Evolutionary conservation across 1,284 basidiomycete genomes (phyloP).

Genomic region (Heterobasidion annosum): DNA sequence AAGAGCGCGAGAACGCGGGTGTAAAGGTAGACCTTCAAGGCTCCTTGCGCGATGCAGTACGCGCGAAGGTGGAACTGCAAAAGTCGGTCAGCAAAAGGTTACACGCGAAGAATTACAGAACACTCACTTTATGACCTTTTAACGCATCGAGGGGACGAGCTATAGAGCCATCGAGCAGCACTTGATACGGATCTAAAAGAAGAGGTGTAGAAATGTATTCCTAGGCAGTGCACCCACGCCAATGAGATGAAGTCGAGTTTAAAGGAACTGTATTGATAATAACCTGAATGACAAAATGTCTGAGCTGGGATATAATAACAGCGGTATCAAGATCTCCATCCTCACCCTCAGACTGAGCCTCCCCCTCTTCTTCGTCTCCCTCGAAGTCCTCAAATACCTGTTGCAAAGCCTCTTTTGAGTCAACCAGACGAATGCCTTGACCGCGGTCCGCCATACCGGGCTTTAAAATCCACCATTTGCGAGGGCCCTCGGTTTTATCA

Average conservation of each 20-base stretch:
- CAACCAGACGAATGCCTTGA: slow-evolving; percentile 91
- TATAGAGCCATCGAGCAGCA: slow-evolving; percentile 18
- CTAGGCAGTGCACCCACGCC: slow-evolving; percentile 28
- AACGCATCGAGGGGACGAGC: slow-evolving; percentile 19
- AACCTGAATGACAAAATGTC: slow-evolving; percentile 97
- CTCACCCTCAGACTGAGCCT: slow-evolving; percentile 21
- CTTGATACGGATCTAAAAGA: slow-evolving; percentile 62
- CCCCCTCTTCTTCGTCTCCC: slow-evolving; percentile 35
- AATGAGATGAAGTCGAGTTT: not conserved
- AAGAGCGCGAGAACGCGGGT: slow-evolving; percentile 84
- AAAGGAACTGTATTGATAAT: slow-evolving; percentile 3
- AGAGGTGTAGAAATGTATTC: slow-evolving; percentile 79
- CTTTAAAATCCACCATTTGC: slow-evolving; percentile 87
- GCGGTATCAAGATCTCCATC: slow-evolving; percentile 32
- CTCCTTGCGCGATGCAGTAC: slow-evolving; percentile 86
- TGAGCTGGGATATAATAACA: slow-evolving; percentile 80
- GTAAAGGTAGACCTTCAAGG: slow-evolving; percentile 73
- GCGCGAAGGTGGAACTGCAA: slow-evolving; percentile 87
- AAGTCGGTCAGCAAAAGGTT: slow-evolving; percentile 5
- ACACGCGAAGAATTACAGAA: slow-evolving; percentile 5
- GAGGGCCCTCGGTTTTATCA: slow-evolving; percentile 16
- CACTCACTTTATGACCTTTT: slow-evolving; percentile 59
- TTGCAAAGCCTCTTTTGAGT: slow-evolving; percentile 65
- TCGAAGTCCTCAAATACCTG: slow-evolving; percentile 86
- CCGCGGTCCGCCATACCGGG: slow-evolving; percentile 97